phyloP scores from a whole-genome alignment of 257 asterid species.

The Misopates orontium region DNA sequence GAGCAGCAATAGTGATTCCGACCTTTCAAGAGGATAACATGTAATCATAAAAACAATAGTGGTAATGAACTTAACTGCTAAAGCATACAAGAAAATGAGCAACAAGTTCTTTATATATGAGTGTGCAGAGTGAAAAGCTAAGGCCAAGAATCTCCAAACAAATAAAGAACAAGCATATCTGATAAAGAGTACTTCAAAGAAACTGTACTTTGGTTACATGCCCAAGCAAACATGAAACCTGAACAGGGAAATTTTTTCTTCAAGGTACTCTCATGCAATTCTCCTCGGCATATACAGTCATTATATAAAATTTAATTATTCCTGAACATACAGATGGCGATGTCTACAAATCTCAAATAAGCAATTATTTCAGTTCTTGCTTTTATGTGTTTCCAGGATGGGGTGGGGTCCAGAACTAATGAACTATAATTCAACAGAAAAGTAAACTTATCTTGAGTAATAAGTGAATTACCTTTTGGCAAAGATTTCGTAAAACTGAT shows the following conservation, averaged over 20 bases:
- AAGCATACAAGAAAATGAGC: neutral
- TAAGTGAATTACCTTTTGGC: constrained; percentile 87
- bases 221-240: neutral
- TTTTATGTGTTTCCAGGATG: neutral
- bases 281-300: constrained; percentile 3
- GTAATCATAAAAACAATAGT: constrained; percentile 13
- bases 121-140: neutral
- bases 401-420: neutral
- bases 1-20: constrained; percentile 79
- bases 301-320: neutral
- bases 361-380: neutral
- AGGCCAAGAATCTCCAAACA: neutral
- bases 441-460: too few species aligned
- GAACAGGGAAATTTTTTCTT: neutral
- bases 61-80: neutral
- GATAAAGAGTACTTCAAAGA: neutral
- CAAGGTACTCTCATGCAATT: constrained; percentile 3
- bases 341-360: neutral
- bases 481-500: constrained; percentile 76
- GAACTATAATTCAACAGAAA: too few species aligned
- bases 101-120: neutral
- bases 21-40: constrained; percentile 53
- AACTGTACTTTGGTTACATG: neutral
- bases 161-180: neutral
- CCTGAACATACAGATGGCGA: neutral